Percentiles rank a stretch among this genome's conserved stretches.
These are phyloP conservation scores for Bjerkandera adusta DNA, from an alignment of 1,284 basidiomycete species.

Conservation along the genomic window DNA sequence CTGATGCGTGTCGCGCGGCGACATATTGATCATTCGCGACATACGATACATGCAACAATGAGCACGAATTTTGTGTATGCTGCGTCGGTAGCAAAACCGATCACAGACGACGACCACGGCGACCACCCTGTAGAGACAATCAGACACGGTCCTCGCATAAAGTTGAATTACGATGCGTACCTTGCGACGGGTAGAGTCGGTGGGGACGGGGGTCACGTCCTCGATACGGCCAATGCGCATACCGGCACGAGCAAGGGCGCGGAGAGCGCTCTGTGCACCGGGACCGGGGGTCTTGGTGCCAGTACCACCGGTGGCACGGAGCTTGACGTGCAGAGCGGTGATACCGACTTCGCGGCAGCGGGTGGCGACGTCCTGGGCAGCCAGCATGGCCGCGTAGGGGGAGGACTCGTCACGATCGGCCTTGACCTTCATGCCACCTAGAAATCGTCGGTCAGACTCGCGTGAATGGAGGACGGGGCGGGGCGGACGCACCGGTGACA, in stretches of 20 bases:
- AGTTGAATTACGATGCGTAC: conserved; percentile 36
- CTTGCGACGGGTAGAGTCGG: conserved; percentile 97
- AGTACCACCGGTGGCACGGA: conserved; percentile 97
- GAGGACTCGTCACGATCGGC: conserved; percentile 99
- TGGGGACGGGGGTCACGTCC: conserved; percentile 95
- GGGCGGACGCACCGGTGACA: conserved; percentile 76
- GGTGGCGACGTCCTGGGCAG: conserved; percentile 94
- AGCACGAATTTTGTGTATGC: conserved; percentile 23
- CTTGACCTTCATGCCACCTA: conserved; percentile 99
- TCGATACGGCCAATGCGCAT: conserved; percentile 99
- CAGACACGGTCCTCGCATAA: conserved; percentile 5
- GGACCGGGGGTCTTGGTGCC: conserved; percentile 99
- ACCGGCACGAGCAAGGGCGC: conserved; percentile 97
- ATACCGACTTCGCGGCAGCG: conserved; percentile 99
- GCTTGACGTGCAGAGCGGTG: conserved; percentile 96
- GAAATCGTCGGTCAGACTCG: not conserved
- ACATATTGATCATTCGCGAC: conserved; percentile 49
- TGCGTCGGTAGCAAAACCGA: conserved; percentile 21
- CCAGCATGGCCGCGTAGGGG: conserved; percentile 99
- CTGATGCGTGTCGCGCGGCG: conserved; percentile 82
- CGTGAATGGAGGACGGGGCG: not conserved
- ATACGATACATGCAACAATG: conserved; percentile 36
- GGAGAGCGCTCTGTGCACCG: conserved; percentile 97
- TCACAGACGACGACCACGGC: conserved; percentile 97
- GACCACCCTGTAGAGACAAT: conserved; percentile 79